Base-by-base conservation (phyloP, 2,329 filamentous ascomycete species). In the Ophiosphaerella korrae region DNA sequence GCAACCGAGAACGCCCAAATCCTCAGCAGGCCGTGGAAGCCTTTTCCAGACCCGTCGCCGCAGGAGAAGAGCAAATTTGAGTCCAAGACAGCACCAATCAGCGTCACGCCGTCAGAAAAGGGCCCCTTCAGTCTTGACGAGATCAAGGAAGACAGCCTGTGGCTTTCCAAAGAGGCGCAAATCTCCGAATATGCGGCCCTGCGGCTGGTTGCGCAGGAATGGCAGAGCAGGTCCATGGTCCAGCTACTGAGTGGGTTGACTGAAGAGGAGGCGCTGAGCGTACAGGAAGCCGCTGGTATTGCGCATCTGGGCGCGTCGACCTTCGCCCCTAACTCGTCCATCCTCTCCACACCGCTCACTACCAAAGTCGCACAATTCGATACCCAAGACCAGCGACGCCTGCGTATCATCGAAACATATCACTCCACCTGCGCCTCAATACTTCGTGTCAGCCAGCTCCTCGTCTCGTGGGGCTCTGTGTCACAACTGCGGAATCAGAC, bases 161-260 rank as follows among this genome's bases (percentile, higher is more conserved):
- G 92, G 92, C 78, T 99, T 55, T 92, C 90, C 74, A 85, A 88
- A 64, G 85, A 88, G 66, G 85, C 87, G 43, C 81, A 84, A 38
- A 85, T 97, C 58, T 91, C 94, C 72, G 87, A 97, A 71, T 79
- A 94, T 37, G 84, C 88, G 11, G 92, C 93, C 23, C 79, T 99
- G 64, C 85, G 94, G 52, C 80, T 96, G 37, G 87, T 87, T 2
- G 78, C 95, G 6, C 76, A 94, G 39, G 94, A 97, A 80, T 89
- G 88, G 80, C 93, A 97, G 75, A 84, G 83, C 57, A 85, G 91
- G 32, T 79, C 91, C n/a, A 80, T 84, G n/a, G 80, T 81, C 39
- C 87, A 92, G 62, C 82, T 97, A 1, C 79, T 86, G 36, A 83
- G 83, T 12, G 84, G 86, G 1, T 84, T 93, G 49, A 91, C 90